phyloP scores from a whole-genome alignment of 345 rosid species.

The Leavenworthia alabamica region DNA sequence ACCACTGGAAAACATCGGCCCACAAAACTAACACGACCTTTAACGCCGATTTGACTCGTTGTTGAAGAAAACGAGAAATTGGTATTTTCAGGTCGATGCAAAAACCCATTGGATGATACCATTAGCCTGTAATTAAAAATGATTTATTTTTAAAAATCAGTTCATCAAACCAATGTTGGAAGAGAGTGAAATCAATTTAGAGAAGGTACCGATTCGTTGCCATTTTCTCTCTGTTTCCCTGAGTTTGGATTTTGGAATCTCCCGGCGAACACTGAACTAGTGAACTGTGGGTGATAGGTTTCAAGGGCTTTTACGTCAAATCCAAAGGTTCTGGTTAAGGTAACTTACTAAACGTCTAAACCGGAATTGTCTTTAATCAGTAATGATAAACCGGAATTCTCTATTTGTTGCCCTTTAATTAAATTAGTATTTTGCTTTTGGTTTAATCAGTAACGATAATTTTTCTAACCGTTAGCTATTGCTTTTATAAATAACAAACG shows the following conservation, averaged over 20 bases:
- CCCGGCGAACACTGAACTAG: neutral
- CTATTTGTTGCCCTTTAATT: too few species aligned
- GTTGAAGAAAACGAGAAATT: neutral
- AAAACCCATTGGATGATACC: slow-evolving; percentile 15
- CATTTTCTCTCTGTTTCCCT: slow-evolving; percentile 1
- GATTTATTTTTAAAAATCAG: neutral
- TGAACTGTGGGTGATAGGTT: too few species aligned
- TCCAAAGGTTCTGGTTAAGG: neutral
- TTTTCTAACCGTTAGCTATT: too few species aligned
- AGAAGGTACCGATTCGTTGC: slow-evolving; percentile 17
- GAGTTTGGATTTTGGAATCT: too few species aligned
- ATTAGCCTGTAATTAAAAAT: slow-evolving; percentile 23
- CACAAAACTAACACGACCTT: neutral
- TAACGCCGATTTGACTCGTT: slow-evolving; percentile 7
- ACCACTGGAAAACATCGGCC: slow-evolving; percentile 11
- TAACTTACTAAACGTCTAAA: neutral
- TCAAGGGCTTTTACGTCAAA: slow-evolving; percentile 5
- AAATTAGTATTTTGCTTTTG: too few species aligned
- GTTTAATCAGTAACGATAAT: too few species aligned
- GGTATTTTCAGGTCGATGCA: neutral
- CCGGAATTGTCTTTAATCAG: neutral
- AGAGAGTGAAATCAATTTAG: neutral
- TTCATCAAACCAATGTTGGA: neutral
- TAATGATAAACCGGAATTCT: neutral
- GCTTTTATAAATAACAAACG: too few species aligned